Base-by-base conservation (phyloP, 306 rosid species). In the Cercis canadensis region DNA sequence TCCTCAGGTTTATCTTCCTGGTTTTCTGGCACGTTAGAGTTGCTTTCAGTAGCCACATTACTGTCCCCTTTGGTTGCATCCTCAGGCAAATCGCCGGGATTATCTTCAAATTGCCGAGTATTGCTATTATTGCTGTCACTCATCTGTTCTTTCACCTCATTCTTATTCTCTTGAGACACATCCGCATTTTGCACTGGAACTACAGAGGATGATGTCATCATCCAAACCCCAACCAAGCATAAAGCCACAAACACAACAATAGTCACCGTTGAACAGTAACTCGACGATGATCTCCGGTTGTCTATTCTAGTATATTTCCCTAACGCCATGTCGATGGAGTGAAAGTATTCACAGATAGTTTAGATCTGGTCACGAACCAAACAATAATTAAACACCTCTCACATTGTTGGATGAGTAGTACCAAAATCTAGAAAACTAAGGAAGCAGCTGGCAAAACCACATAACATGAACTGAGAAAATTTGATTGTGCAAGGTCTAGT, bases 151-250 rank as follows among this genome's bases (percentile, higher is more conserved):
- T 75, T 82, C 31, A 82, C 83, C 58, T 70, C 90, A 64, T 59
- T 74, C 73, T 89, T 90, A 65, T 41, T 87, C 66, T 79, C 92
- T 77, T 53, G 72, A 61, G 88, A 46, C 43, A 84, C 82, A 65
- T 87, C 98, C 7, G 67, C 88, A 68, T 89, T 89, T 73, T 87
- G 94, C 54, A 54, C 89, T 3, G 96, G 95, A 70, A 84, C 97
- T 39, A 84, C 88, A 13, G 97, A 87, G 8, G 96, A 90, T 0
- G 98, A 94, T 12, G 95, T 89, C 89, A 94, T 81, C 96, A 94
- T 91, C 98, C 98, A 94, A 74, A 90, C 64, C 49, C 96, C 98
- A 46, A 89, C 93, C 88, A 94, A 81, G 61, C 92, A 89, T 75
- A 94, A 73, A 15, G 89, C 97, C 74, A 94, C 97, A 71, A 94